Percentiles rank a stretch among this genome's conserved stretches.
phyloP scores from a whole-genome alignment of 495 filamentous ascomycete species.

The Xylaria sp. region DNA sequence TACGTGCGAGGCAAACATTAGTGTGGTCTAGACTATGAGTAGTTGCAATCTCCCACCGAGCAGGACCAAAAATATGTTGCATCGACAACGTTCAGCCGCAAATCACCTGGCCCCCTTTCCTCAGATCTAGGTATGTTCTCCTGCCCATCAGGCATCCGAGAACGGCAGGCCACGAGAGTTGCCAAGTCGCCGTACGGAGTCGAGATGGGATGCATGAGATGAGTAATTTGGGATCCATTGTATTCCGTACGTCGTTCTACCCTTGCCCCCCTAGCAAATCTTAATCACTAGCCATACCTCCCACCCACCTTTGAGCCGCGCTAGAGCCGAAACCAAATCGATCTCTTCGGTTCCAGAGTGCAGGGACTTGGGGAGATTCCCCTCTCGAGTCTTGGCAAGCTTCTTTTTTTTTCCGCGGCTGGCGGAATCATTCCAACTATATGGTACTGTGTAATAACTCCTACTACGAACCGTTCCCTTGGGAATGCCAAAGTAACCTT shows the following conservation, averaged over 20 bases:
- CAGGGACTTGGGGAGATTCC: background rate
- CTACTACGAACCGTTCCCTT: background rate
- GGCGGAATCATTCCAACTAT: background rate
- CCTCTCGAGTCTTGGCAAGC: background rate
- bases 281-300: background rate
- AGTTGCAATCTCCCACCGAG: background rate
- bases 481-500: background rate
- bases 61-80: background rate
- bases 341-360: background rate
- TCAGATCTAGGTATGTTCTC: background rate
- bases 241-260: background rate
- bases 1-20: background rate
- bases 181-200: background rate
- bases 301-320: background rate
- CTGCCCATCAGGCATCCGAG: background rate
- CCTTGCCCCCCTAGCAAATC: background rate
- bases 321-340: background rate
- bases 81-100: background rate
- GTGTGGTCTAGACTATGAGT: too few relatives aligned
- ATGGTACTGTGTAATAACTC: background rate
- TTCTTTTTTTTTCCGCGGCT: background rate
- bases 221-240: background rate
- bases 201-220: background rate
- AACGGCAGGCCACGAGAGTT: slow-evolving; percentile 1
- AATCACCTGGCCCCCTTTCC: background rate